Base-by-base conservation (phyloP, 164 flowering plant species). In the Warburgia ugandensis region DNA sequence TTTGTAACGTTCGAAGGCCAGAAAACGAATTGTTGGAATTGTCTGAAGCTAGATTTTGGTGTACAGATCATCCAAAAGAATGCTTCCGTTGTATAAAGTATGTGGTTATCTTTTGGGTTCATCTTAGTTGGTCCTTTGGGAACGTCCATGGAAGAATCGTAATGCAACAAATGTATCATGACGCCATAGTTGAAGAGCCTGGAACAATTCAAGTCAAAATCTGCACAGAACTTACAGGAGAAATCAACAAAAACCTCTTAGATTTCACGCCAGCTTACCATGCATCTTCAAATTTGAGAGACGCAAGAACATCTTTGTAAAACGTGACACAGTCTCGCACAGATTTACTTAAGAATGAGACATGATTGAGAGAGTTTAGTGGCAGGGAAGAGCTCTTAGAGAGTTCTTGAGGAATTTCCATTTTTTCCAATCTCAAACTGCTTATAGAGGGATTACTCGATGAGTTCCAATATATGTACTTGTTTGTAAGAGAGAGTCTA, bases 31-130 rank as follows among this genome's bases (percentile, higher is more conserved):
- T n/a, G n/a, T n/a, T n/a, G n/a, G n/a, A n/a, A n/a, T n/a, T n/a
- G n/a, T n/a, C n/a, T n/a, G n/a, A n/a, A n/a, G n/a, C n/a, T n/a
- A n/a, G n/a, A n/a, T n/a, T n/a, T n/a, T n/a, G n/a, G n/a, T n/a
- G n/a, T n/a, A n/a, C n/a, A n/a, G n/a, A n/a, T n/a, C 12, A 5
- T 10, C 22, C 22, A 9, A 16, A 27, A 22, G 25, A 1, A 57
- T 6, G 14, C 9, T 14, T 32, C 16, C 19, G 60, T 66, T 63
- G 76, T 82, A 45, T 78, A 83, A 71, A 84, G 81, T 33, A 84
- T 81, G 68, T 81, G 94, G 30, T 81, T 81, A 29, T 81, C 86
- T 64, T 81, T 79, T 5, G 94, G 88, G 56, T 81, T 77, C 23
- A 84, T 81, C 2, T 77, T 73, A n/a, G 69, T 51, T 0, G 68